Conservation (phyloP, 2,329 filamentous ascomycete species). For the Canariomyces notabilis region DNA sequence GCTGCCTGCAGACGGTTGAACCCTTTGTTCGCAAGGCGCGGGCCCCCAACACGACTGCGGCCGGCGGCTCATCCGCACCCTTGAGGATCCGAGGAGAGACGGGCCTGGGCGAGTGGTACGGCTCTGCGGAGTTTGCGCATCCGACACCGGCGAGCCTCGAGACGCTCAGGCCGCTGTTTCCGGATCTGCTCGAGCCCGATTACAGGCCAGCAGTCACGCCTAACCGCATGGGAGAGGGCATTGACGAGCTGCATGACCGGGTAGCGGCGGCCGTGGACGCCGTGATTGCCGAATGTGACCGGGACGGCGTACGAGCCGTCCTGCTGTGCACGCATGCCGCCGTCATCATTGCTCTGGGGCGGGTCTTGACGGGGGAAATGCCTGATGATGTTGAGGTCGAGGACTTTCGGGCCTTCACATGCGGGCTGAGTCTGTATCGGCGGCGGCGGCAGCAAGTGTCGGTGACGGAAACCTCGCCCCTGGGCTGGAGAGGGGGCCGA, state of each 20-base stretch:
- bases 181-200: slow-evolving; percentile 47
- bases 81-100: slow-evolving; percentile 50
- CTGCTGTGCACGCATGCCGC: slow-evolving; percentile 88
- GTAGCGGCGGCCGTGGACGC: slow-evolving; percentile 63
- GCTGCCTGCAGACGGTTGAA: slow-evolving; percentile 77
- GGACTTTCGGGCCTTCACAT: slow-evolving; percentile 83
- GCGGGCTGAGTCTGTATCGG: slow-evolving; percentile 65
- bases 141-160: slow-evolving; percentile 65
- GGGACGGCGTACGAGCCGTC: slow-evolving; percentile 62
- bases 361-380: slow-evolving; percentile 73
- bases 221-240: slow-evolving; percentile 69
- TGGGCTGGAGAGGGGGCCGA: slow-evolving; percentile 52
- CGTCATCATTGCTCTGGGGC: slow-evolving; percentile 77
- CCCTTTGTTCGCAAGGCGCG: slow-evolving; percentile 52
- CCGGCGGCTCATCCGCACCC: background rate
- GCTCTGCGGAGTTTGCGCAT: slow-evolving; percentile 77
- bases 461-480: slow-evolving; percentile 13
- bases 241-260: slow-evolving; percentile 74
- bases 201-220: slow-evolving; percentile 65
- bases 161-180: slow-evolving; percentile 64
- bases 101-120: slow-evolving; percentile 82
- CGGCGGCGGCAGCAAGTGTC: slow-evolving; percentile 20
- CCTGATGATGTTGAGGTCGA: slow-evolving; percentile 66
- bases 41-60: background rate
- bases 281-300: slow-evolving; percentile 69